Conservation (phyloP, 148 eudicot genomes). For the Dianthus caryophyllus region DNA sequence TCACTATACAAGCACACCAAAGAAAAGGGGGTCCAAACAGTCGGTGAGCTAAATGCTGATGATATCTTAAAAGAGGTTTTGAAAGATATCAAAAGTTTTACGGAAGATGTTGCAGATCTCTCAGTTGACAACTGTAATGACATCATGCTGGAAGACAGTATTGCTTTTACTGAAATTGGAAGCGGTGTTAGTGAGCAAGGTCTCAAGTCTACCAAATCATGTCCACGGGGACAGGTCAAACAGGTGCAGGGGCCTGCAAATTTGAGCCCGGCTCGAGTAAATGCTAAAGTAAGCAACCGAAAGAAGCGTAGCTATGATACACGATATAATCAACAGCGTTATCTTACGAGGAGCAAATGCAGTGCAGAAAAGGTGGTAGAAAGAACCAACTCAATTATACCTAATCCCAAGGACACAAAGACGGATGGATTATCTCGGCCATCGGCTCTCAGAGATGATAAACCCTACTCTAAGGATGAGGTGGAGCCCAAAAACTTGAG, state of each 20-base stretch:
- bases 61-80: neutral
- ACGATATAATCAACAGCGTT: too few species aligned
- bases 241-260: slow-evolving; percentile 20
- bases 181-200: slow-evolving; percentile 36
- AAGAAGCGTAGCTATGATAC: too few species aligned
- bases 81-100: slow-evolving; percentile 13
- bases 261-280: slow-evolving; percentile 10
- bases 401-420: too few species aligned
- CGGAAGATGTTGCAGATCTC: slow-evolving; percentile 8
- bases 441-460: too few species aligned
- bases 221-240: slow-evolving; percentile 37
- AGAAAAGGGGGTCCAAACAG: slow-evolving; percentile 14
- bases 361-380: too few species aligned
- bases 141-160: slow-evolving; percentile 5
- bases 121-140: slow-evolving; percentile 15
- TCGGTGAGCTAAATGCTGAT: slow-evolving; percentile 2
- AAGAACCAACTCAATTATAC: too few species aligned
- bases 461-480: too few species aligned
- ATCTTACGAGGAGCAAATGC: too few species aligned
- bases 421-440: too few species aligned
- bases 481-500: too few species aligned
- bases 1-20: slow-evolving; percentile 1
- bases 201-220: slow-evolving; percentile 39
- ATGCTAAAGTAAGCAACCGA: too few species aligned
- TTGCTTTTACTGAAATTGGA: slow-evolving; percentile 17